A percentile compares a stretch with the other conserved stretches of the same genome.
phyloP scores from a whole-genome alignment of 192 early-diverging fungal genomes.

The Coemansia aciculifera region DNA sequence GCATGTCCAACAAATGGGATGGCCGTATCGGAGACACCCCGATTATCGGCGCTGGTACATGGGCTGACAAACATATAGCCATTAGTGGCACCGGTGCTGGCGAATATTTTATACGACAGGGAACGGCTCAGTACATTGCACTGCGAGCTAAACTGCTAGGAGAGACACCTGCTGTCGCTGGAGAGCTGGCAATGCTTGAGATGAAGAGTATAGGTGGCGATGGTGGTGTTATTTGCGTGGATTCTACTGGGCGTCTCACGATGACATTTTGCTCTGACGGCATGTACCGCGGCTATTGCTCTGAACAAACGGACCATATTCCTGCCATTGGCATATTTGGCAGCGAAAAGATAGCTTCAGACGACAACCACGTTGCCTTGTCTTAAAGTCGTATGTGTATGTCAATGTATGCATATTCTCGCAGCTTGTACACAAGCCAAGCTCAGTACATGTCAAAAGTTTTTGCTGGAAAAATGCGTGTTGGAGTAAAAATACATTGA shows the following conservation, averaged over 20 bases:
- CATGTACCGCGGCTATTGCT: slow-evolving; percentile 43
- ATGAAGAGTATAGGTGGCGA: slow-evolving; percentile 38
- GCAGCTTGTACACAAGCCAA: no score
- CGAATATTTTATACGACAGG: slow-evolving; percentile 26
- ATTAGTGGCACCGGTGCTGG: slow-evolving; percentile 37
- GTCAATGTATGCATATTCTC: neutral
- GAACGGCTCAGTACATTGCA: slow-evolving; percentile 32
- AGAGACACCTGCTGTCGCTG: slow-evolving; percentile 16
- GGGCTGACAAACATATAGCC: slow-evolving; percentile 28
- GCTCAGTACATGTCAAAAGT: no score
- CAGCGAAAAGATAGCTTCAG: slow-evolving; percentile 16
- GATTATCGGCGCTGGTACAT: slow-evolving; percentile 42
- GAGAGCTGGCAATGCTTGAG: slow-evolving; percentile 19
- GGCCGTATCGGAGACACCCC: slow-evolving; percentile 37
- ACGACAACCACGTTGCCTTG: slow-evolving; percentile 18
- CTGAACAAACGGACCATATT: slow-evolving; percentile 7
- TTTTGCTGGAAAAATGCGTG: neutral
- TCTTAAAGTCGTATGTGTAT: neutral
- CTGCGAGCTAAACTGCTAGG: slow-evolving; percentile 19
- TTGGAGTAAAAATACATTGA: neutral
- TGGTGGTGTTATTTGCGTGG: slow-evolving; percentile 35
- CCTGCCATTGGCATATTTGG: slow-evolving; percentile 35
- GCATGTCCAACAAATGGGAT: slow-evolving; percentile 40
- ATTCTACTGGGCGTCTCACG: slow-evolving; percentile 13
- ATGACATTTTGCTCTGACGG: slow-evolving; percentile 37